Percentiles rank a stretch among this genome's conserved stretches.
phyloP scores from a whole-genome alignment of 495 filamentous ascomycete species.

The Aspergillus mulundensis region DNA sequence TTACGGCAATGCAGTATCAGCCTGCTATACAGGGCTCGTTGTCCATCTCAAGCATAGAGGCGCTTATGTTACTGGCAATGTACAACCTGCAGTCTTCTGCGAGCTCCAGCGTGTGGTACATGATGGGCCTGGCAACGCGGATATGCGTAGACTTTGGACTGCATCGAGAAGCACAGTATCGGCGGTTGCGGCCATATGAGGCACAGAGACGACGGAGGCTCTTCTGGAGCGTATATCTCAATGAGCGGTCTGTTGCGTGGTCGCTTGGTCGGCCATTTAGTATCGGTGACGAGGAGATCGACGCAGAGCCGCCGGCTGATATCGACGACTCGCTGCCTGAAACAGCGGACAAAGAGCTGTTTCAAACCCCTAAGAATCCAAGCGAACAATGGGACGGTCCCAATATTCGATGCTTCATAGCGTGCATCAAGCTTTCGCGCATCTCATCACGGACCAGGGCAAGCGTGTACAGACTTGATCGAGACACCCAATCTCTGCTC shows the following conservation, averaged over 20 bases:
- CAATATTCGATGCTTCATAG: slow-evolving; percentile 25
- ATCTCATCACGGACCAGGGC: slow-evolving; percentile 39
- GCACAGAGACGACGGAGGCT: slow-evolving; percentile 30
- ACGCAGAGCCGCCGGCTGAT: slow-evolving; percentile 30
- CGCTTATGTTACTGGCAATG: slow-evolving; percentile 37
- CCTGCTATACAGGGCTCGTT: slow-evolving; percentile 28
- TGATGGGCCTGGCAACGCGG: slow-evolving; percentile 41
- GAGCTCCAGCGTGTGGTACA: slow-evolving; percentile 41
- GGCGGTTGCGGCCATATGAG: slow-evolving; percentile 23
- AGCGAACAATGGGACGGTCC: not conserved
- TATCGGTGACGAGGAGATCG: slow-evolving; percentile 40
- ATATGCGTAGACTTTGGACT: slow-evolving; percentile 41
- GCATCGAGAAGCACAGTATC: slow-evolving; percentile 26
- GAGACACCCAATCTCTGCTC: slow-evolving; percentile 20
- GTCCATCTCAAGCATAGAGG: slow-evolving; percentile 35
- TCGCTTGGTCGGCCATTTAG: slow-evolving; percentile 38
- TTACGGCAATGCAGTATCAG: slow-evolving; percentile 32
- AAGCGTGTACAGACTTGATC: slow-evolving; percentile 38
- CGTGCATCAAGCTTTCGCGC: slow-evolving; percentile 30
- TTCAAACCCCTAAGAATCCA: not conserved
- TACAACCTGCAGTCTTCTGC: slow-evolving; percentile 35
- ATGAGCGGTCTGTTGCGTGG: slow-evolving; percentile 35
- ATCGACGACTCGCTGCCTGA: slow-evolving; percentile 26
- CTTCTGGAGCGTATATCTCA: slow-evolving; percentile 43
- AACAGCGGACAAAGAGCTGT: not conserved